Conservation (phyloP, 805 yeast species). For the Cyberlindnera japonica region DNA sequence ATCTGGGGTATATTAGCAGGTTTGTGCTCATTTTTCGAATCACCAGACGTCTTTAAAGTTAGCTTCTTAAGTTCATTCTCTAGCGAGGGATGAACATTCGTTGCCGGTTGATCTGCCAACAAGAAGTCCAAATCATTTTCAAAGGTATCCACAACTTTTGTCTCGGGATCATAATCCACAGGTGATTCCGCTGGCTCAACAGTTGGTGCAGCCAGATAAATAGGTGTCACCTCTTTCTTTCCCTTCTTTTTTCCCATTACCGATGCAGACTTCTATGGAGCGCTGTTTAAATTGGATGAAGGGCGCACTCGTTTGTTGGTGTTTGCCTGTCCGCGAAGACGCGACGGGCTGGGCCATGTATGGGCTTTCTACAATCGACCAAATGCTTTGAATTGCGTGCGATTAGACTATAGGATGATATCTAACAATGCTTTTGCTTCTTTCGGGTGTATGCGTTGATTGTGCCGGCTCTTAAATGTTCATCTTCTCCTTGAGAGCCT, state of each 20-base stretch:
- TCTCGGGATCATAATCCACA: slow-evolving; percentile 18
- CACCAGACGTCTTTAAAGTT: no score
- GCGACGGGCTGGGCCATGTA: no score
- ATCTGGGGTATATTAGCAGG: background rate
- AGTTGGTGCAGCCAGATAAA: slow-evolving; percentile 15
- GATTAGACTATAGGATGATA: no score
- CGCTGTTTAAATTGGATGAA: no score
- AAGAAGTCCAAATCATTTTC: slow-evolving; percentile 21
- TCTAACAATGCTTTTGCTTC: no score
- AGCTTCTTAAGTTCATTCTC: background rate
- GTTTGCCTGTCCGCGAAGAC: no score
- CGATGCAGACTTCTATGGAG: background rate
- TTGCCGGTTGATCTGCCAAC: slow-evolving; percentile 1
- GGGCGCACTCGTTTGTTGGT: no score
- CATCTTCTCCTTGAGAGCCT: slow-evolving; percentile 51
- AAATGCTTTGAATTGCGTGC: no score
- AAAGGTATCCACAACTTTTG: slow-evolving; percentile 17
- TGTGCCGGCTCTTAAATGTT: slow-evolving; percentile 9
- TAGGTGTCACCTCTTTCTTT: background rate
- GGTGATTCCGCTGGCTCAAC: background rate
- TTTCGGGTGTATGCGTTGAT: no score
- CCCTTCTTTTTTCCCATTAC: slow-evolving; percentile 13
- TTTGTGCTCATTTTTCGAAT: background rate
- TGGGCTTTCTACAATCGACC: no score
- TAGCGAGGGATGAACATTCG: background rate